Conservation (phyloP, 176 grass and related monocot species). For the Oryza brachyantha region DNA sequence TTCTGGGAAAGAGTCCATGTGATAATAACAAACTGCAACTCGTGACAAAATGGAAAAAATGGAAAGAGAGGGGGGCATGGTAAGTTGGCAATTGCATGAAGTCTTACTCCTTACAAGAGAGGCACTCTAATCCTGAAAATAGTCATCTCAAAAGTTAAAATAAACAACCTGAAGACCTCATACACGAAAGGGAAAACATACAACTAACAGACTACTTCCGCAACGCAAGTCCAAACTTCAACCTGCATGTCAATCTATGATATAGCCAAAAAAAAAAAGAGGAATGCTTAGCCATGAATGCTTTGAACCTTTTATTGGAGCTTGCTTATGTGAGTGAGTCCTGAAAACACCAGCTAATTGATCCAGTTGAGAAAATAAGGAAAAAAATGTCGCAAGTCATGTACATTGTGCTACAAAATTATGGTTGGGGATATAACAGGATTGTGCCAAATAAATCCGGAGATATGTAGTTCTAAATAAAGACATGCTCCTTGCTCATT, state of each 20-base stretch:
- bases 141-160: not conserved
- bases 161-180: not conserved
- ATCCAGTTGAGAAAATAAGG: not conserved
- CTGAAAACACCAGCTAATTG: not conserved
- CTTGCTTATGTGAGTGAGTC: not conserved
- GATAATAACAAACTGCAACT: not conserved
- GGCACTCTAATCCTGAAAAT: not conserved
- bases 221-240: not conserved
- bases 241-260: not conserved
- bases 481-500: not conserved
- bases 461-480: not conserved
- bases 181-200: not conserved
- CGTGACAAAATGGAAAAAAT: not conserved
- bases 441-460: not conserved
- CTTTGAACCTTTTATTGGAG: not conserved
- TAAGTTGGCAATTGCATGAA: not conserved
- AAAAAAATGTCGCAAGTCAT: not conserved
- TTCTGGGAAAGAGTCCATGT: not conserved
- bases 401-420: not conserved
- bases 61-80: not conserved
- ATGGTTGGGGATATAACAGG: not conserved
- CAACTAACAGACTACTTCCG: not conserved
- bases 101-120: constrained; percentile 2
- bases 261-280: not conserved
- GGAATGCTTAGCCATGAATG: not conserved